These are phyloP conservation scores for Antitrichia curtipendula DNA, from an alignment of 225 moss, liverwort and hornwort species.

Conservation along the genomic window DNA sequence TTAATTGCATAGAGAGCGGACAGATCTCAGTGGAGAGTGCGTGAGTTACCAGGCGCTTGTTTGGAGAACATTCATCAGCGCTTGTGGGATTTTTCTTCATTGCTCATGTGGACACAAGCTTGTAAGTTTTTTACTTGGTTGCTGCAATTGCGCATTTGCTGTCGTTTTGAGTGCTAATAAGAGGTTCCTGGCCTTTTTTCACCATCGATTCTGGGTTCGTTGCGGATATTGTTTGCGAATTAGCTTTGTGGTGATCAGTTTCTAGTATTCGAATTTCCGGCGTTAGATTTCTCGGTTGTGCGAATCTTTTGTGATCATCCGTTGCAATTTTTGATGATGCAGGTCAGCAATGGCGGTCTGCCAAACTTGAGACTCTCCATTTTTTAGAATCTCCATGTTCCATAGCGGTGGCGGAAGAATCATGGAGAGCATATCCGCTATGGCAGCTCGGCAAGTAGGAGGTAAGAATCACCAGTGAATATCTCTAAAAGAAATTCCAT, in stretches of 20 bases:
- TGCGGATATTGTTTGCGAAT: background rate
- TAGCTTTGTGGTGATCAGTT: background rate
- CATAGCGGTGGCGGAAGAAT: background rate
- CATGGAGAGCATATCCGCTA: background rate
- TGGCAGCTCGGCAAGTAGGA: background rate
- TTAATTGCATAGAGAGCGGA: background rate
- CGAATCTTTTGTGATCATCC: background rate
- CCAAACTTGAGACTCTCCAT: background rate
- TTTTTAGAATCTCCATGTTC: background rate
- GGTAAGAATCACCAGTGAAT: background rate
- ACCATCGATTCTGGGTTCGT: background rate
- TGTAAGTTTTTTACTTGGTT: background rate
- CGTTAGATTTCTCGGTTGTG: background rate
- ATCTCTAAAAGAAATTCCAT: no score
- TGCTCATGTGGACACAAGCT: background rate
- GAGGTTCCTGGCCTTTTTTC: background rate
- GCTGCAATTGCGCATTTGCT: background rate
- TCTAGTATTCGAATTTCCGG: background rate
- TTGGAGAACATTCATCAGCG: background rate
- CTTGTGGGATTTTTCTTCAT: background rate
- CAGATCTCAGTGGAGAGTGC: background rate
- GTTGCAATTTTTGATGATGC: background rate
- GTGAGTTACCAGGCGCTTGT: background rate
- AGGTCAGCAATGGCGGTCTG: background rate
- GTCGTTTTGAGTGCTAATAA: background rate